Evolutionary conservation across 352 stramenopile species (phyloP), one percentile per base, ranked within the genome.

Genomic region (Pythium dissimile): DNA sequence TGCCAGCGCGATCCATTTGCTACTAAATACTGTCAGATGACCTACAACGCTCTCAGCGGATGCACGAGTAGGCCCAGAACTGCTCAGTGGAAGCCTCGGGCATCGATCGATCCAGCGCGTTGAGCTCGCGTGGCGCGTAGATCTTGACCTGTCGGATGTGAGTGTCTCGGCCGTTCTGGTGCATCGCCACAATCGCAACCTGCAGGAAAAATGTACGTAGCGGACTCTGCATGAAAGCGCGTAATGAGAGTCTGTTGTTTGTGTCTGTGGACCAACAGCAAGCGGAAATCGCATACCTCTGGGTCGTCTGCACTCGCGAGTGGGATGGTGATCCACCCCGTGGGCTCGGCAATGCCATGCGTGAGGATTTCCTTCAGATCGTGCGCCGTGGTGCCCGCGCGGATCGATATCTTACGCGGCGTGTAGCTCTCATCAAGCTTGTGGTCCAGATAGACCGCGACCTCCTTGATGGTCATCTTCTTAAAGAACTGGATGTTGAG

Each of bases 361-460:
- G 86, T 53, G 38, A 96, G 68, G 27, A 98, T 92, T 61, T 98
- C 90, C 43, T 95, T 91, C 21, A 99, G 81, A 71, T 99, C 97
- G 62, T 99, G 94, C 54, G 89, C 87, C 5, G 94, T 99, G 24
- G 84, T 96, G 47, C 97, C 97, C 11, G 82, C 79, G 50, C 89
- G 80, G 26, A 99, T 84, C 13, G 81, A 88, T 12, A 99, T 76
- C 59, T 96, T 97, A 67, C 98, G 97, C 4, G 97, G 96, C 10
- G 97, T 99, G 70, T 99, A 99, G 65, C 90, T 97, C 77, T 99
- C 96, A 66, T 99, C 96, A 23, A 98, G 73, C 58, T 91, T 97
- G 77, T 98, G 98, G 76, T 99, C 95, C 15, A 99, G 74, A 65
- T 98, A 99, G n/a, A 99, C 65, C 27, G 91, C 89, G 30, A 99